These are phyloP conservation scores for Rhynchospora breviuscula DNA, from an alignment of 176 grass and related monocot genomes.

Conservation along the genomic window DNA sequence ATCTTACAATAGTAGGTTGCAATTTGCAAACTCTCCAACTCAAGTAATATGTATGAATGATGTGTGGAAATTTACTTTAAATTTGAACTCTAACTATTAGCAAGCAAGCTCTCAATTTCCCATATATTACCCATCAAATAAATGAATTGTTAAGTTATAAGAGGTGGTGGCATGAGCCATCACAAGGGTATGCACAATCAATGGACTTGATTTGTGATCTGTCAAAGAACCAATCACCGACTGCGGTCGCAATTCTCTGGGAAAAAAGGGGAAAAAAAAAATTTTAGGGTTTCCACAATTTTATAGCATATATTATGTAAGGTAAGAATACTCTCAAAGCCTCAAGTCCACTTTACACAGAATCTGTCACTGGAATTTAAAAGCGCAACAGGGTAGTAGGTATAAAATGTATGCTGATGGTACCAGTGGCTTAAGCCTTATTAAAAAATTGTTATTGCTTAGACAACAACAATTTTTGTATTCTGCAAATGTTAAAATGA, in stretches of 20 bases:
- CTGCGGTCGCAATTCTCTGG: constrained; percentile 82
- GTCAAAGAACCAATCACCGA: constrained; percentile 75
- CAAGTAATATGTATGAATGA: constrained; percentile 4
- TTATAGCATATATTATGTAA: background rate
- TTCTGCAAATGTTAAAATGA: background rate
- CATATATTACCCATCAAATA: background rate
- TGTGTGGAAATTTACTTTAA: background rate
- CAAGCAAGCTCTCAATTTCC: constrained; percentile 41
- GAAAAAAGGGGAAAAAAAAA: background rate
- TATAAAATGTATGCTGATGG: background rate
- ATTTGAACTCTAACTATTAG: constrained; percentile 26
- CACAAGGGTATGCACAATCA: constrained; percentile 89
- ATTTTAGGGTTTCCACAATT: background rate
- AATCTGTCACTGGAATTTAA: background rate
- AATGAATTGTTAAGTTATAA: constrained; percentile 15
- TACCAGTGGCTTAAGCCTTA: background rate
- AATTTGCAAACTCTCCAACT: background rate
- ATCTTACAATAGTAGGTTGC: constrained; percentile 18
- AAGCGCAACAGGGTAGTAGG: background rate
- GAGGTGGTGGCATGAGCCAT: constrained; percentile 76
- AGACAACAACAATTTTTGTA: too few relatives aligned
- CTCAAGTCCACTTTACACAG: background rate
- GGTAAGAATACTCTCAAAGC: background rate
- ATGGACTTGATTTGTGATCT: constrained; percentile 45
- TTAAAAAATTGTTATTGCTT: background rate